Conservation (phyloP, 1,284 basidiomycete species). For the Earliella scabrosa region DNA sequence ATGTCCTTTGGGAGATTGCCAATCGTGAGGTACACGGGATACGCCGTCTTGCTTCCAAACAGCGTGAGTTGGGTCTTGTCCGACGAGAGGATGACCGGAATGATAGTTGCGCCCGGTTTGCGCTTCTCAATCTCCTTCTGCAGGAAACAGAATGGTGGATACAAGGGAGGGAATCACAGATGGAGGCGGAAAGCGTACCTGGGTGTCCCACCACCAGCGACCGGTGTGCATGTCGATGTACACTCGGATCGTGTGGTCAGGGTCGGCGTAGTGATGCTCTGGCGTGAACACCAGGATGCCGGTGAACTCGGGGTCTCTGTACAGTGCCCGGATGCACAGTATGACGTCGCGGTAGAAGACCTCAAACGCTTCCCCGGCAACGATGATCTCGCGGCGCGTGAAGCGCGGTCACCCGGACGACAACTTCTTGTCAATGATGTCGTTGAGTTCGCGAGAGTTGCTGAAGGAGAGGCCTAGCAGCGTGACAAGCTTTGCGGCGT, state of each 20-base stretch:
- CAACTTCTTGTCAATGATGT: conserved; percentile 9
- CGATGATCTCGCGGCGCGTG: conserved; percentile 18
- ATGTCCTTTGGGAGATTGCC: conserved; percentile 46
- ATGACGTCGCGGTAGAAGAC: conserved; percentile 31
- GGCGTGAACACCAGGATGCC: conserved; percentile 35
- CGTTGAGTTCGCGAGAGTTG: conserved; percentile 27
- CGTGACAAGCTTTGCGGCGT: conserved; percentile 1
- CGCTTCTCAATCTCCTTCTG: conserved; percentile 38
- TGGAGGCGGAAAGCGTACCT: conserved; percentile 28
- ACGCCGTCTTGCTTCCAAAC: conserved; percentile 38
- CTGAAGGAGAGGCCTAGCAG: conserved; percentile 34
- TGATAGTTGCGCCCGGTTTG: not conserved
- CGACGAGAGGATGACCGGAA: not conserved
- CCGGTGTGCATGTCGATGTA: conserved; percentile 45
- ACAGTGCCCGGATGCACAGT: conserved; percentile 33
- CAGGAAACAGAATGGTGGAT: conserved; percentile 29
- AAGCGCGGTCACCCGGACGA: conserved; percentile 31
- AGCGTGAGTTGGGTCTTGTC: conserved; percentile 25
- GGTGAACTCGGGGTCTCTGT: conserved; percentile 36
- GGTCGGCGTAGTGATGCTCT: conserved; percentile 34
- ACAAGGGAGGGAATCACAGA: conserved; percentile 32
- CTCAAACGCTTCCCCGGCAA: conserved; percentile 22
- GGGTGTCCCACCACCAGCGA: conserved; percentile 44
- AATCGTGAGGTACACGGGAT: conserved; percentile 43
- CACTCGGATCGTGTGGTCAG: conserved; percentile 20